Evolutionary conservation across 108 stramenopile species (phyloP).

Genomic region (Cyclostephanos tholiformis): DNA sequence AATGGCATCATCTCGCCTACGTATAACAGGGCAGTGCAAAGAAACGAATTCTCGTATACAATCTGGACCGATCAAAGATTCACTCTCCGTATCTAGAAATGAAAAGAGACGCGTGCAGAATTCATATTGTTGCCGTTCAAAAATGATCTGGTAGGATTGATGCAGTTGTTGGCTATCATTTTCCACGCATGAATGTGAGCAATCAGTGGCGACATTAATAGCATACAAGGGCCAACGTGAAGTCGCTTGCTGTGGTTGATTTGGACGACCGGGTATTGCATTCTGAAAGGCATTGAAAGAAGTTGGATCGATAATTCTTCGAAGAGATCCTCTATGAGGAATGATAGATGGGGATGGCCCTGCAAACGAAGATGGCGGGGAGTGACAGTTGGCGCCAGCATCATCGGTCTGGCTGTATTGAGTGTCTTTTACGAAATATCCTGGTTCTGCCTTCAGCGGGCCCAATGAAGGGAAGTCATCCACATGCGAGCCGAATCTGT

Average conservation of each 20-base stretch:
- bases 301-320: conserved; percentile 22
- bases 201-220: conserved; percentile 24
- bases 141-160: conserved; percentile 57
- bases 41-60: conserved; percentile 75
- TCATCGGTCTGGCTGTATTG: background rate
- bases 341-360: conserved; percentile 3
- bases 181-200: background rate
- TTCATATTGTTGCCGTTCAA: conserved; percentile 67
- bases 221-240: conserved; percentile 35
- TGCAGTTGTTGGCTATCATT: background rate
- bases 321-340: conserved; percentile 23
- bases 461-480: background rate
- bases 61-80: conserved; percentile 61
- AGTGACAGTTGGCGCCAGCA: background rate
- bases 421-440: background rate
- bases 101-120: conserved; percentile 72
- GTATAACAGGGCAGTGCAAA: conserved; percentile 79
- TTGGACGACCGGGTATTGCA: background rate
- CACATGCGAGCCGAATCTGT: background rate
- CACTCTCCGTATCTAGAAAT: conserved; percentile 79
- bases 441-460: background rate
- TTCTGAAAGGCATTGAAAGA: conserved; percentile 3
- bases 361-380: background rate
- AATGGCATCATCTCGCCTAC: conserved; percentile 79
- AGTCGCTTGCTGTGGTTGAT: conserved; percentile 7